These are phyloP conservation scores for Pseudogymnoascus sp. DNA, from an alignment of 2,329 filamentous ascomycete genomes.

Conservation along the genomic window DNA sequence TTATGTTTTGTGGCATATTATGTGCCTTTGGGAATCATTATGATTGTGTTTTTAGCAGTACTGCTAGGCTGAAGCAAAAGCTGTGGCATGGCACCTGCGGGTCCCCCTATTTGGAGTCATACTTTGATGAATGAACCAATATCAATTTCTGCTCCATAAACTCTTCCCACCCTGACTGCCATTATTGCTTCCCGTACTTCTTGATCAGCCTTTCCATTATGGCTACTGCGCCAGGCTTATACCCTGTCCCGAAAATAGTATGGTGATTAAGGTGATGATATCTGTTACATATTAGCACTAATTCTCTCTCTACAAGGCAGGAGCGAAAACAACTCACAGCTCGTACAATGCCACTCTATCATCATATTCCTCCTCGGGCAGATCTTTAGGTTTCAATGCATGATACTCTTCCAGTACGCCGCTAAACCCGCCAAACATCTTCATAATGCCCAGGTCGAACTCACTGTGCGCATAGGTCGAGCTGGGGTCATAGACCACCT, in stretches of 20 bases:
- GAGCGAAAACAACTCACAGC: slow-evolving; percentile 48
- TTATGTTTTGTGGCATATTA: not conserved
- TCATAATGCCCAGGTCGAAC: slow-evolving; percentile 90
- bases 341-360: slow-evolving; percentile 78
- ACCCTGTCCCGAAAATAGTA: slow-evolving; percentile 68
- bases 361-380: slow-evolving; percentile 76
- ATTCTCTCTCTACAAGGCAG: not conserved
- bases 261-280: slow-evolving; percentile 85
- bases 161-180: not conserved
- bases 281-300: slow-evolving; percentile 33
- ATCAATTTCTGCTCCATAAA: not conserved
- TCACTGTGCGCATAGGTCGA: slow-evolving; percentile 80
- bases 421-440: slow-evolving; percentile 89
- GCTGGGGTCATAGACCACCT: slow-evolving; percentile 77
- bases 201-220: slow-evolving; percentile 69
- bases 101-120: not conserved
- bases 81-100: not conserved
- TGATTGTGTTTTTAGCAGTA: not conserved
- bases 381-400: slow-evolving; percentile 65
- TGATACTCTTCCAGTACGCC: slow-evolving; percentile 64
- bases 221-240: slow-evolving; percentile 65
- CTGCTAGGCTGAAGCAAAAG: not conserved
- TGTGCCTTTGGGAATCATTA: not conserved
- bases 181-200: slow-evolving; percentile 53
- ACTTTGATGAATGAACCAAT: not conserved